Evolutionary conservation across 768 basidiomycete species (phyloP).

Genomic region (Lactifluus subvellereus): DNA sequence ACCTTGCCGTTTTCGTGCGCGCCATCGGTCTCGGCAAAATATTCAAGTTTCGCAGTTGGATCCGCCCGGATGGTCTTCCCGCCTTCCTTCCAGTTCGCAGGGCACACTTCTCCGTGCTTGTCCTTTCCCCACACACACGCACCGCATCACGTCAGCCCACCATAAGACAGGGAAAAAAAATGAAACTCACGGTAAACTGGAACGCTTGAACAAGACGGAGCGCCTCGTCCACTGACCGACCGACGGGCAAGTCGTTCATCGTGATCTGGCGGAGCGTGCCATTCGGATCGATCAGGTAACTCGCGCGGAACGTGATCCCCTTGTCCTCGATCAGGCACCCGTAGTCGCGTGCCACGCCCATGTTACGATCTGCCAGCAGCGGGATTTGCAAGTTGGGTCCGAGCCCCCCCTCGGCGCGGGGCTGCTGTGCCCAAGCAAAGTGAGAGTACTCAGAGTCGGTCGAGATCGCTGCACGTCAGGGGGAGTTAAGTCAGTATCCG

Average conservation of each 20-base stretch:
- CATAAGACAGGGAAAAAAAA: neutral
- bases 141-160: neutral
- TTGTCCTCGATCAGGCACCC: conserved; percentile 85
- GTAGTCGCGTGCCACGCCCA: conserved; percentile 78
- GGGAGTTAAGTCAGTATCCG: neutral
- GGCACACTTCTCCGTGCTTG: conserved; percentile 88
- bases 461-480: conserved; percentile 50
- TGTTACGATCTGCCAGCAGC: conserved; percentile 72
- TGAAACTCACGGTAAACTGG: conserved; percentile 68
- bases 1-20: conserved; percentile 29
- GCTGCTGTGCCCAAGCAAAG: conserved; percentile 78
- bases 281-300: conserved; percentile 84
- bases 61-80: conserved; percentile 78
- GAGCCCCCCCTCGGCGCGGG: conserved; percentile 82
- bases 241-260: conserved; percentile 89
- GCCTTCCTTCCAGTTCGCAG: conserved; percentile 84
- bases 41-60: conserved; percentile 66
- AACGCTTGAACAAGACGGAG: conserved; percentile 88
- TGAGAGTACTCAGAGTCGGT: conserved; percentile 89
- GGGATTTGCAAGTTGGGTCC: conserved; percentile 85
- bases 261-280: conserved; percentile 72
- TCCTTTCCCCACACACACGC: conserved; percentile 43
- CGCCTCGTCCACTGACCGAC: conserved; percentile 93
- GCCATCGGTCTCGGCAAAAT: conserved; percentile 44
- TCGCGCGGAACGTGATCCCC: conserved; percentile 81